Conservation (phyloP, 306 rosid genomes). For the Potentilla sterilis region DNA sequence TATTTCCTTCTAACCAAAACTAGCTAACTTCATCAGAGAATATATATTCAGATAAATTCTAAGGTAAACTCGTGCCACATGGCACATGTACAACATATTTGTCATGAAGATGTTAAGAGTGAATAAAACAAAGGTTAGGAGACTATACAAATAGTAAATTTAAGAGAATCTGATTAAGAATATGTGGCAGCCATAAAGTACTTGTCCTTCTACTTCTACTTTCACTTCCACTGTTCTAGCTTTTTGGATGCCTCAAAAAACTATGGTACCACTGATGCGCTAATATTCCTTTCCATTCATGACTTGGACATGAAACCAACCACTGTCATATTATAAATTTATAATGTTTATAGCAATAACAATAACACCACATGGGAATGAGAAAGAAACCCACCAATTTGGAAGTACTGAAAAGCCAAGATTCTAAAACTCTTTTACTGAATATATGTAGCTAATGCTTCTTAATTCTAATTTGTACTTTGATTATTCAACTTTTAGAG, state of each 20-base stretch:
- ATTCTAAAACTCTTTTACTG: background rate
- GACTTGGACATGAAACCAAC: slow-evolving; percentile 11
- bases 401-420: background rate
- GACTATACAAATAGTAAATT: too few relatives aligned
- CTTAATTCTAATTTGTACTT: background rate
- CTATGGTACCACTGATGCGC: background rate
- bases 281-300: background rate
- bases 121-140: too few relatives aligned
- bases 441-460: background rate
- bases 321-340: background rate
- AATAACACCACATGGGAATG: background rate
- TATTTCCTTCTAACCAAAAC: background rate
- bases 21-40: background rate
- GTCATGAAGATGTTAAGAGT: background rate
- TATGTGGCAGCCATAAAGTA: background rate
- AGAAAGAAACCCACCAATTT: background rate
- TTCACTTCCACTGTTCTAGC: background rate
- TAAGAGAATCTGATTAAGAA: slow-evolving; percentile 6
- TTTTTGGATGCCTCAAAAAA: slow-evolving; percentile 3
- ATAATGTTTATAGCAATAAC: background rate
- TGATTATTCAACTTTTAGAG: background rate
- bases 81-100: background rate
- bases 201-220: background rate
- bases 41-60: background rate
- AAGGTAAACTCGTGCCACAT: background rate